Conservation (phyloP, 2,329 filamentous ascomycete species). For the Alternaria hordeiaustralica region DNA sequence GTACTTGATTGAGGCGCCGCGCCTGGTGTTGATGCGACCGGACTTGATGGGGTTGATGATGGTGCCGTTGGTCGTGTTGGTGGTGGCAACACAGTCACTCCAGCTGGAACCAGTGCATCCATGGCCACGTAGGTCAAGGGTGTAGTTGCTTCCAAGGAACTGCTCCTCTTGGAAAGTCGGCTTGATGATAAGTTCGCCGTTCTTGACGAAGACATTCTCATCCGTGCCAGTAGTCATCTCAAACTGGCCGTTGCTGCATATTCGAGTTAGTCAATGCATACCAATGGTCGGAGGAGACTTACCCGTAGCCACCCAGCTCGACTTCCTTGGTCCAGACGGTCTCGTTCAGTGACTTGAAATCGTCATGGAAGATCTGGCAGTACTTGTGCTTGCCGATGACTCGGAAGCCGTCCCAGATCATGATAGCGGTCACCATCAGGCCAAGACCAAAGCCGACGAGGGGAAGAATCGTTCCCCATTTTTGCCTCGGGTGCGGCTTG, state of each 20-base stretch:
- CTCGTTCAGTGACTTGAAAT: conserved; percentile 65
- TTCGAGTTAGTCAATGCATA: conserved; percentile 31
- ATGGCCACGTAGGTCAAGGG: conserved; percentile 71
- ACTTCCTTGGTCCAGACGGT: conserved; percentile 77
- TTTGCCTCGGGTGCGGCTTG: conserved; percentile 78
- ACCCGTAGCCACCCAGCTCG: conserved; percentile 78
- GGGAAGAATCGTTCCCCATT: conserved; percentile 85
- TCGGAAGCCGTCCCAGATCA: conserved; percentile 76
- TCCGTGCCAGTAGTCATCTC: conserved; percentile 74
- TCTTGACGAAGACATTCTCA: conserved; percentile 75
- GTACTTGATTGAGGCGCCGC: conserved; percentile 75
- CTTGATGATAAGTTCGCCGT: conserved; percentile 75
- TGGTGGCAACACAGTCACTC: conserved; percentile 70
- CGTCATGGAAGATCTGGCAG: conserved; percentile 70
- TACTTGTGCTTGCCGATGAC: conserved; percentile 78
- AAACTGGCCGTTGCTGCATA: conserved; percentile 77
- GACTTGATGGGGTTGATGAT: conserved; percentile 81
- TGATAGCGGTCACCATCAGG: conserved; percentile 69
- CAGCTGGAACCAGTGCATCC: conserved; percentile 71
- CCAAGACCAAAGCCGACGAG: conserved; percentile 74
- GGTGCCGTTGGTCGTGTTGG: conserved; percentile 78
- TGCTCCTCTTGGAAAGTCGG: conserved; percentile 76
- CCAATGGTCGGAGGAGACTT: conserved; percentile 44
- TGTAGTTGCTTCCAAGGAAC: conserved; percentile 69
- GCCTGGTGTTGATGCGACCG: conserved; percentile 77